Conservation (phyloP, 2,329 filamentous ascomycete species). For the Fonsecaea multimorphosa region DNA sequence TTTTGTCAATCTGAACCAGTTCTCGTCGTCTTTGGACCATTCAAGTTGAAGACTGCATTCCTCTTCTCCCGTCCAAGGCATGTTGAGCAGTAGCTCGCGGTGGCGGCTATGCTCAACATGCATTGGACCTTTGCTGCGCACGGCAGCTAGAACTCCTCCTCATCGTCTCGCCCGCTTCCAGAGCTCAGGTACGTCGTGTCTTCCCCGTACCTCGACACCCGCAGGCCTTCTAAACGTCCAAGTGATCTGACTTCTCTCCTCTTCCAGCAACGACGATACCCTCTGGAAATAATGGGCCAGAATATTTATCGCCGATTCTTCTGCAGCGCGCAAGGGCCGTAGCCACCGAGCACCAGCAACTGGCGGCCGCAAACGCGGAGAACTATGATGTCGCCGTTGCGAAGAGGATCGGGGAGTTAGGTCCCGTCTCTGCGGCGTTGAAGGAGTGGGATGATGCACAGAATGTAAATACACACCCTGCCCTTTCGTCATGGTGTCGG, state of each 20-base stretch:
- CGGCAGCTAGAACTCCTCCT: constrained; percentile 39
- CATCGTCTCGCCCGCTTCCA: constrained; percentile 40
- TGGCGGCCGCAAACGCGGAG: constrained; percentile 59
- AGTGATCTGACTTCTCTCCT: constrained; percentile 7
- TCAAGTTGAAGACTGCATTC: not conserved
- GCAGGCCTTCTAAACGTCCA: not conserved
- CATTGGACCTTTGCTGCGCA: constrained; percentile 49
- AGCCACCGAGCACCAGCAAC: constrained; percentile 60
- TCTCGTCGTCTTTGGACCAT: not conserved
- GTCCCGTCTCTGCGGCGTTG: constrained; percentile 58
- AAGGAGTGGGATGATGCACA: constrained; percentile 64
- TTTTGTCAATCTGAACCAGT: not conserved
- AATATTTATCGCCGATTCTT: constrained; percentile 57
- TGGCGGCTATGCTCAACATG: constrained; percentile 57
- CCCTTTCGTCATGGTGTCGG: not conserved
- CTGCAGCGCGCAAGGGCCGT: constrained; percentile 62
- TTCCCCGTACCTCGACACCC: not conserved
- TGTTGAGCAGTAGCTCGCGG: constrained; percentile 44
- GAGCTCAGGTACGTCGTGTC: constrained; percentile 34
- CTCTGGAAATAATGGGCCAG: constrained; percentile 28
- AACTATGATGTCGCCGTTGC: constrained; percentile 63
- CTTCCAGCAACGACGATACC: constrained; percentile 37
- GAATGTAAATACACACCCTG: constrained; percentile 57
- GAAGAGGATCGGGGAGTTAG: constrained; percentile 63
- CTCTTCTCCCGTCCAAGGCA: constrained; percentile 40